These are phyloP conservation scores for Aspergillus cavernicola DNA, from an alignment of 495 filamentous ascomycete genomes.

Conservation along the genomic window DNA sequence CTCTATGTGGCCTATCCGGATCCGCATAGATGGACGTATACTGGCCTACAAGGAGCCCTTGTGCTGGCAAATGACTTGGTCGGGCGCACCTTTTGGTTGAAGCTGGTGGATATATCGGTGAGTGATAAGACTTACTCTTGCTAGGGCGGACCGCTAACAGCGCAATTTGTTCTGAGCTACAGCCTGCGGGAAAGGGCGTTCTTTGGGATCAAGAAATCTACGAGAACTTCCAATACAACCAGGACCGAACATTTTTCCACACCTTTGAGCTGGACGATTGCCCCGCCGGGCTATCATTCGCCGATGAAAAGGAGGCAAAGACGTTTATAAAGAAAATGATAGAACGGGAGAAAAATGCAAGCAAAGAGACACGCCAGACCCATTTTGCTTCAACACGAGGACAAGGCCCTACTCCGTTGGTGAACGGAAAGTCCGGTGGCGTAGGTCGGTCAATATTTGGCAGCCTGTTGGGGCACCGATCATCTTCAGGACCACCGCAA, in stretches of 20 bases:
- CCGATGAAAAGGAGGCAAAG: conserved; percentile 94
- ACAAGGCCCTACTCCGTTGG: conserved; percentile 41
- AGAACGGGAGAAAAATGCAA: conserved; percentile 88
- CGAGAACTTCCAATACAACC: conserved; percentile 89
- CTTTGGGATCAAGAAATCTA: conserved; percentile 99
- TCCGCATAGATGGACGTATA: conserved; percentile 84
- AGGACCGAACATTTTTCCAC: conserved; percentile 95
- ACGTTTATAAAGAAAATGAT: conserved; percentile 93
- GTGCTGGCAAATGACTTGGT: conserved; percentile 92
- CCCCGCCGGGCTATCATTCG: conserved; percentile 83
- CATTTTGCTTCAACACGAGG: conserved; percentile 64
- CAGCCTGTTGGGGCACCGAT: conserved; percentile 68
- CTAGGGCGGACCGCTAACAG: conserved; percentile 15
- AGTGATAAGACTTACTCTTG: conserved; percentile 27
- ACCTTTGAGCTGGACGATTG: conserved; percentile 93
- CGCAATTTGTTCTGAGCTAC: conserved; percentile 4
- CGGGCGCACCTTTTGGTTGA: conserved; percentile 94
- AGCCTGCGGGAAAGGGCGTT: conserved; percentile 81
- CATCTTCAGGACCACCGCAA: conserved; percentile 51
- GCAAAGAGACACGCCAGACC: conserved; percentile 74
- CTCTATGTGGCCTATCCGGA: conserved; percentile 93
- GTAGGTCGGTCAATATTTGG: conserved; percentile 56
- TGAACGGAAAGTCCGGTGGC: conserved; percentile 46
- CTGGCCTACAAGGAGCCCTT: conserved; percentile 87
- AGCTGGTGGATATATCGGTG: conserved; percentile 94